Base-by-base conservation (phyloP, 2,329 filamentous ascomycete species). In the Venturiaceae sp. region DNA sequence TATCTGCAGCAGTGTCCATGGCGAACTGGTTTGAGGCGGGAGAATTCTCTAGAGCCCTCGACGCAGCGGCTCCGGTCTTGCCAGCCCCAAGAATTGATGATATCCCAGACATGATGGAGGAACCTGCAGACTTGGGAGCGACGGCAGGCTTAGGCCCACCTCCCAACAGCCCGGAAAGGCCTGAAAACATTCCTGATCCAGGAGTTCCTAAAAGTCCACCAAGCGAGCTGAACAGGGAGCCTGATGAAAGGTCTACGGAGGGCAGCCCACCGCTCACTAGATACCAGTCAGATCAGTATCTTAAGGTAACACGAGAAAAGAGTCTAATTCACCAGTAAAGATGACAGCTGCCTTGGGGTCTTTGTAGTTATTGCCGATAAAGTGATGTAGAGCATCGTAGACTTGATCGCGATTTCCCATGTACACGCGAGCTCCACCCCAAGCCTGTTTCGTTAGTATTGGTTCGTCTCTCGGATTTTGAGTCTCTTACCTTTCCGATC, bases 271-370 rank as follows among this genome's bases (percentile, higher is more conserved):
- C 26, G 9, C 26, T 50, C 4, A n/a, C 44, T 50, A n/a, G 3
- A 50, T 50, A 7, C 3, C 13, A 13, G 26, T 50, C 44, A 50
- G 23, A 16, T 47, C 9, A 5, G 44, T 23, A 28, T n/a, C 1
- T 30, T 16, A 16, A 13, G 21, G 83, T 74, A 52, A 82, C 62
- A 0, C 76, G 59, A 7, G 72, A 72, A 2, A 74, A 64, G 3
- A 71, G 63, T 0, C 74, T 74, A 16, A 71, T 64, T 81, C 75
- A 2, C 76, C 74, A 0, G 81, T 85, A 52, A 80, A 68, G 41
- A 72, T 69, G 33, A 73, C 64, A 19, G 66, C 68, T 2, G 67
- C 66, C 55, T 67, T 68, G 14, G 64, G 63, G 44, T 71, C 65
- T 1, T 64, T 59, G 64, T 83, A 81, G 14, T 66, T 66, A 3